Percentiles rank a stretch among this genome's conserved stretches.
phyloP scores from a whole-genome alignment of 2,329 filamentous ascomycete genomes.

The Apiospora hydei region DNA sequence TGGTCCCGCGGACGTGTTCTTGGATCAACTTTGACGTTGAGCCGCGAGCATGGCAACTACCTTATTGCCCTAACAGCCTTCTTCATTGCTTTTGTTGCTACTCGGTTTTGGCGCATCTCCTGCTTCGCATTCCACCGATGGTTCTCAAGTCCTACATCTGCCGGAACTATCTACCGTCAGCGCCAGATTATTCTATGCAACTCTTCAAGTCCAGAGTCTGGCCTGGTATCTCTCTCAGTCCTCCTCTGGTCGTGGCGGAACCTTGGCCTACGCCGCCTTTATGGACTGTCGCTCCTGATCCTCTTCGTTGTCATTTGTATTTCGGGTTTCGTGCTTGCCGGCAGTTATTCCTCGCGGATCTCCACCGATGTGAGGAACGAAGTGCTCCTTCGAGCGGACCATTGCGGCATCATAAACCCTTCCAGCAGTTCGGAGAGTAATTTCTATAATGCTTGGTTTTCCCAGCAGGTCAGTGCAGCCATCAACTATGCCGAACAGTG shows the following conservation, averaged over 20 bases:
- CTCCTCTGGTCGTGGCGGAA: slow-evolving; percentile 25
- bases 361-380: slow-evolving; percentile 28
- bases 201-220: slow-evolving; percentile 27
- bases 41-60: slow-evolving; percentile 24
- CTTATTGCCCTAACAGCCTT: slow-evolving; percentile 31
- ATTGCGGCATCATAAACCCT: slow-evolving; percentile 7
- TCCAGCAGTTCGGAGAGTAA: neutral
- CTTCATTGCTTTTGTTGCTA: slow-evolving; percentile 31
- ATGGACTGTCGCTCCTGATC: neutral
- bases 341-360: slow-evolving; percentile 31
- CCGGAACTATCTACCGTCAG: slow-evolving; percentile 29
- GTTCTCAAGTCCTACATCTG: slow-evolving; percentile 20
- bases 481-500: slow-evolving; percentile 32
- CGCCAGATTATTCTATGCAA: slow-evolving; percentile 33
- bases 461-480: slow-evolving; percentile 25
- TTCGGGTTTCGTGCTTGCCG: slow-evolving; percentile 28
- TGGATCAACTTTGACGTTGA: slow-evolving; percentile 28
- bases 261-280: neutral
- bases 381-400: slow-evolving; percentile 26
- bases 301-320: slow-evolving; percentile 25
- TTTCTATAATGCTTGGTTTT: neutral
- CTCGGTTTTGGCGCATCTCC: slow-evolving; percentile 32
- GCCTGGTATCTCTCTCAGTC: slow-evolving; percentile 23
- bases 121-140: slow-evolving; percentile 23
- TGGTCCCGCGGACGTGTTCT: slow-evolving; percentile 21